Conservation (phyloP, 192 early-diverging fungal species). For the Coemansia reversa region DNA sequence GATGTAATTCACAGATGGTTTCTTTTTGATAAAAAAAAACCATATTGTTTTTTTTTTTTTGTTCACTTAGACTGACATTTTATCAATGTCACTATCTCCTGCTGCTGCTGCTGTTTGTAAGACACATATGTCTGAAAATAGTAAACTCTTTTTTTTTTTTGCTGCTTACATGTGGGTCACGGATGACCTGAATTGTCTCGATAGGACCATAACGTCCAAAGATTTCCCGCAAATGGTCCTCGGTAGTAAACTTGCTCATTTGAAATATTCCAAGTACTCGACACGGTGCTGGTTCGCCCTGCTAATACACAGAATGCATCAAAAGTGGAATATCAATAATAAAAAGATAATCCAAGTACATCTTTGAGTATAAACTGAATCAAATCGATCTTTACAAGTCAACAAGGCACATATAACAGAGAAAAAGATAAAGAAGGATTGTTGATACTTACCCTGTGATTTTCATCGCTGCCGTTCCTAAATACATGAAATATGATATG, state of each 20-base stretch:
- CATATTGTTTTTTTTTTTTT: too few species aligned
- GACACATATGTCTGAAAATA: constrained; percentile 2
- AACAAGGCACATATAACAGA: too few species aligned
- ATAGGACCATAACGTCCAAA: constrained; percentile 43
- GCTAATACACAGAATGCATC: too few species aligned
- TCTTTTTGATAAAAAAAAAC: neutral
- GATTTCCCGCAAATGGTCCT: constrained; percentile 28
- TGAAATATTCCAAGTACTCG: constrained; percentile 50
- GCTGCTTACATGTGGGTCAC: constrained; percentile 48
- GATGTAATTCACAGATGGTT: constrained; percentile 1
- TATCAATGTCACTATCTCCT: constrained; percentile 1
- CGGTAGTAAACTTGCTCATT: constrained; percentile 56
- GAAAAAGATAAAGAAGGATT: too few species aligned
- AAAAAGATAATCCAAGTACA: neutral
- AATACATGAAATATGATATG: constrained; percentile 6
- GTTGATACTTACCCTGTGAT: constrained; percentile 20
- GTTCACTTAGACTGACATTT: too few species aligned
- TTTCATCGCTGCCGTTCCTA: constrained; percentile 7
- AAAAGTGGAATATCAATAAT: constrained; percentile 1
- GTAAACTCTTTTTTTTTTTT: neutral
- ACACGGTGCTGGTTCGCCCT: constrained; percentile 30
- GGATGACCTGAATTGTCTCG: constrained; percentile 41
- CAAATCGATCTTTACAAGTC: too few species aligned
- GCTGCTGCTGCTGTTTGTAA: constrained; percentile 16
- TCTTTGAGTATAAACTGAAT: neutral